phyloP scores from a whole-genome alignment of 1,284 basidiomycete species.

The Cryptococcus hybrid region DNA sequence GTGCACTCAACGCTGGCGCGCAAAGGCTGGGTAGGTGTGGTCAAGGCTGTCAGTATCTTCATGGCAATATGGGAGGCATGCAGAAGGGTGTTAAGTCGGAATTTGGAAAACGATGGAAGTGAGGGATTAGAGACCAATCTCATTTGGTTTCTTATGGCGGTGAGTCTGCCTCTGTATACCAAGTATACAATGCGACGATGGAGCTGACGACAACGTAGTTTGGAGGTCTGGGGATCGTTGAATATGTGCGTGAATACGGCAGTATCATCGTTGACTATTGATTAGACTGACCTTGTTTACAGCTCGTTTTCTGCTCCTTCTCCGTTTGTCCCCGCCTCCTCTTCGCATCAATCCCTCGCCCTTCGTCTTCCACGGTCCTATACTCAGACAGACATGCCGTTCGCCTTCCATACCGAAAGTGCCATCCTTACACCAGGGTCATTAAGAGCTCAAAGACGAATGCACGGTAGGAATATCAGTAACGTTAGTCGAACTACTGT shows the following conservation, averaged over 20 bases:
- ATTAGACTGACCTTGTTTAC: background rate
- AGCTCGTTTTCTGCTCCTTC: slow-evolving; percentile 25
- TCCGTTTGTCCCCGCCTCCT: slow-evolving; percentile 27
- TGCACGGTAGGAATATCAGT: background rate
- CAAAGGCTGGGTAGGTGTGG: slow-evolving; percentile 3
- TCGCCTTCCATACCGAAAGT: background rate
- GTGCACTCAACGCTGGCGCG: slow-evolving; percentile 8
- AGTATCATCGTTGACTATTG: background rate
- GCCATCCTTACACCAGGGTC: slow-evolving; percentile 2
- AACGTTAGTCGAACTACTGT: background rate
- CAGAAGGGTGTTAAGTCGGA: slow-evolving; percentile 4
- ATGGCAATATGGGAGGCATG: slow-evolving; percentile 17
- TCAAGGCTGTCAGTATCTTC: slow-evolving; percentile 11
- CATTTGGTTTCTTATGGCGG: slow-evolving; percentile 3
- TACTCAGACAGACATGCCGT: slow-evolving; percentile 3
- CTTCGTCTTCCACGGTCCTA: slow-evolving; percentile 13
- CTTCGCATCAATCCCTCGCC: slow-evolving; percentile 10
- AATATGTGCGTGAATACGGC: slow-evolving; percentile 21
- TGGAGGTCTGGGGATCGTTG: slow-evolving; percentile 7
- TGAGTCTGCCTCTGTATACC: slow-evolving; percentile 1
- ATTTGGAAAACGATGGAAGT: background rate
- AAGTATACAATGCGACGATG: background rate
- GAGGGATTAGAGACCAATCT: background rate
- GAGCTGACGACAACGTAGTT: slow-evolving; percentile 6
- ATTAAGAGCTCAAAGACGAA: background rate